Conservation (phyloP, 768 basidiomycete genomes). For the Phlebiopsis flavidoalba region DNA sequence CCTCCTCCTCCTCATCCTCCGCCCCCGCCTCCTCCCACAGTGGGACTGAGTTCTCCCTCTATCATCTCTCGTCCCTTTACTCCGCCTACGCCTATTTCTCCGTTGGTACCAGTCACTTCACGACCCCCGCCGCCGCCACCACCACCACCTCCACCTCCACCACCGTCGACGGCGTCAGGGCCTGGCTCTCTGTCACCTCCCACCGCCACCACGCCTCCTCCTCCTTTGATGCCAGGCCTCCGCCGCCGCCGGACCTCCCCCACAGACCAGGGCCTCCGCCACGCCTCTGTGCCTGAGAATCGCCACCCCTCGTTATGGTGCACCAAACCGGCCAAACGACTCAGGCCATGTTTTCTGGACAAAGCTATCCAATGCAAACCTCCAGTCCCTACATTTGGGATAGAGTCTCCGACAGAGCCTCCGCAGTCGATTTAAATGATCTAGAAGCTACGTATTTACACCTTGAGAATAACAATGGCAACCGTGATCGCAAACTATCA, state of each 20-base stretch:
- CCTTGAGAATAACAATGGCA: slow-evolving; percentile 43
- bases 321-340: slow-evolving; percentile 45
- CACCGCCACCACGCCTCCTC: slow-evolving; percentile 20
- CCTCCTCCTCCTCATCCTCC: slow-evolving; percentile 23
- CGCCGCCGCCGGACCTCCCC: slow-evolving; percentile 14
- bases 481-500: slow-evolving; percentile 38
- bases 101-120: slow-evolving; percentile 15
- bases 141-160: slow-evolving; percentile 26
- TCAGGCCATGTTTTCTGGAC: slow-evolving; percentile 93
- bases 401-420: slow-evolving; percentile 38
- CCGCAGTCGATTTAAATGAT: slow-evolving; percentile 58
- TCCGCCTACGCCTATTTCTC: slow-evolving; percentile 13
- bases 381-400: slow-evolving; percentile 64
- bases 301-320: slow-evolving; percentile 31
- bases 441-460: slow-evolving; percentile 69
- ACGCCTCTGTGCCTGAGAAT: slow-evolving; percentile 12
- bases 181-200: background rate
- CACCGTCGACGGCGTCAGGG: background rate
- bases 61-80: slow-evolving; percentile 33
- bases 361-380: slow-evolving; percentile 50
- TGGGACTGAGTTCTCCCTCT: slow-evolving; percentile 41
- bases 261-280: slow-evolving; percentile 14
- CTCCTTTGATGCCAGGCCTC: slow-evolving; percentile 5
- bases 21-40: slow-evolving; percentile 36
- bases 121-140: slow-evolving; percentile 34